phyloP scores from a whole-genome alignment of 257 asterid species.

The Primulina tabacum region DNA sequence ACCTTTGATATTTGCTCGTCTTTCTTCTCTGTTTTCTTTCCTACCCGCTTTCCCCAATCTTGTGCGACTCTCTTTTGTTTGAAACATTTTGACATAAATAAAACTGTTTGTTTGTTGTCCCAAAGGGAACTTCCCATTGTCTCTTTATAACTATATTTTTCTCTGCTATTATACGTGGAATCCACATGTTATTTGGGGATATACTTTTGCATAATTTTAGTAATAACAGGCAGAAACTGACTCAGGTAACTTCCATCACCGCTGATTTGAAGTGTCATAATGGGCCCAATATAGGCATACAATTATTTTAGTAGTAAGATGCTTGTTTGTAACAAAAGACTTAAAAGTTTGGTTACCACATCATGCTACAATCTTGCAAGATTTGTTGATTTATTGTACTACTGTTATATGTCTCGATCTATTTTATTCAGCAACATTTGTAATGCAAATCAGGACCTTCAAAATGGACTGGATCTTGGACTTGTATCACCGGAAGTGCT shows the following conservation, averaged over 20 bases:
- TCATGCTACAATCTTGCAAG: slow-evolving; percentile 9
- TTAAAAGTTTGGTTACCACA: not conserved
- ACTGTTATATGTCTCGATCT: not conserved
- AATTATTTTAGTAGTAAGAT: too few species aligned
- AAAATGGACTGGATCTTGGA: slow-evolving; percentile 91
- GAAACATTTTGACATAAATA: too few species aligned
- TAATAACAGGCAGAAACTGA: too few species aligned
- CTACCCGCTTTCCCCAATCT: too few species aligned
- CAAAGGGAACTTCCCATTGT: too few species aligned
- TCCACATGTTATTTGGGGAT: not conserved
- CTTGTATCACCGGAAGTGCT: slow-evolving; percentile 93
- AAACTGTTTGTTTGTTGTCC: too few species aligned
- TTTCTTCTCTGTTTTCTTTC: too few species aligned
- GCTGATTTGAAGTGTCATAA: not conserved
- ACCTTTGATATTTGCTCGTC: too few species aligned
- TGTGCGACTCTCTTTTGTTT: too few species aligned
- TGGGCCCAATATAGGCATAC: too few species aligned
- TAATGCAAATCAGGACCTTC: slow-evolving; percentile 65
- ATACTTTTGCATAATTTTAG: not conserved
- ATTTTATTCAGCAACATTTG: slow-evolving; percentile 14
- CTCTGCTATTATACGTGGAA: too few species aligned
- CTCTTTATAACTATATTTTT: too few species aligned
- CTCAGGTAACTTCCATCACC: not conserved
- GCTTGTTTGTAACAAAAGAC: slow-evolving; percentile 1
- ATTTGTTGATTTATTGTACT: slow-evolving; percentile 10